Conservation (phyloP, 352 stramenopile species). For the Pilasporangium apinafurcum region DNA sequence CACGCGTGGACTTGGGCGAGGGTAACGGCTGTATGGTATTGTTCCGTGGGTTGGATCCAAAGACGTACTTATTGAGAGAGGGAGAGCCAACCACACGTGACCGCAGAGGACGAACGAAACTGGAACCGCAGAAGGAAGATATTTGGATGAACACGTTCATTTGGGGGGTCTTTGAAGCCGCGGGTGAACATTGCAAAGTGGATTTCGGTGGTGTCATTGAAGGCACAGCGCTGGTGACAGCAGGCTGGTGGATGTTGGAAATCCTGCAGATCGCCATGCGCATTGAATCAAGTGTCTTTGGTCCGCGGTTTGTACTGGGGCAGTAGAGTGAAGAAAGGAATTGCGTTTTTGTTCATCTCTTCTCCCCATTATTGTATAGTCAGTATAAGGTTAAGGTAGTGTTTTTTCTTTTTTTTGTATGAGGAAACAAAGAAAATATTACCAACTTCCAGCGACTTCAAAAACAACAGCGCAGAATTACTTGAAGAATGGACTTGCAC, state of each 20-base stretch:
- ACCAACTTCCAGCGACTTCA: too few relatives aligned
- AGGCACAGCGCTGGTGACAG: constrained; percentile 42
- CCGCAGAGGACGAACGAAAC: constrained; percentile 45
- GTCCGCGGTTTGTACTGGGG: constrained; percentile 15
- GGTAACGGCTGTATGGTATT: constrained; percentile 37
- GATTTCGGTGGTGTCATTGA: constrained; percentile 60
- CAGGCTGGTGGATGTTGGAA: constrained; percentile 67
- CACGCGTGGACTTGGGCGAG: constrained; percentile 36
- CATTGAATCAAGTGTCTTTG: constrained; percentile 43
- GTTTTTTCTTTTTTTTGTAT: too few relatives aligned
- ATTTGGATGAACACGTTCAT: constrained; percentile 71
- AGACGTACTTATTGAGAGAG: constrained; percentile 40
- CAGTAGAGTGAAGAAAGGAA: not conserved
- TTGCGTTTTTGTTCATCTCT: too few relatives aligned
- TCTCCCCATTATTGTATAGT: too few relatives aligned
- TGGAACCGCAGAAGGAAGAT: constrained; percentile 38
- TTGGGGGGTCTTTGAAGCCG: constrained; percentile 52
- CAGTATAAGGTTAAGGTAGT: too few relatives aligned
- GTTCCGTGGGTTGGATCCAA: constrained; percentile 50
- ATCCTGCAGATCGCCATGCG: constrained; percentile 61
- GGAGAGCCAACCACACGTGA: constrained; percentile 38
- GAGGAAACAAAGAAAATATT: too few relatives aligned
- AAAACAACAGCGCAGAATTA: too few relatives aligned
- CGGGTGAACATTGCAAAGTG: constrained; percentile 34
- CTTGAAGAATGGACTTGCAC: too few relatives aligned